phyloP scores from a whole-genome alignment of 148 eudicot species.

The Fallopia convolvulus region DNA sequence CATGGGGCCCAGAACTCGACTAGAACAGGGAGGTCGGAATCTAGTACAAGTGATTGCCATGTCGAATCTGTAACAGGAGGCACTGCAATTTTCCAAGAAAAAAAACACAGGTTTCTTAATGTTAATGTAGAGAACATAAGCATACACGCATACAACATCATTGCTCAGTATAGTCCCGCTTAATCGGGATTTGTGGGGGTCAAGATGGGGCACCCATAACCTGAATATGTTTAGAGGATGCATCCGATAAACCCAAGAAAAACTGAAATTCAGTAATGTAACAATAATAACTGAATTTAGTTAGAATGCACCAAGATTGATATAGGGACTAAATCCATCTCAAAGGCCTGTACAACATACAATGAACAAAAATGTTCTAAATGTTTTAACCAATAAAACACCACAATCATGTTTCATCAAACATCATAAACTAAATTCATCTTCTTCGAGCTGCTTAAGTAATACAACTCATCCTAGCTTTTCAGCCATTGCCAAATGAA shows the following conservation, averaged over 20 bases:
- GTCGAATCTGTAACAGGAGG: slow-evolving; percentile 41
- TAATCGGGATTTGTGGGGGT: too few species aligned
- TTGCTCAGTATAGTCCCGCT: too few species aligned
- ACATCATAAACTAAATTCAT: background rate
- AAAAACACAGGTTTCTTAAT: background rate
- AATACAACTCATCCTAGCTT: background rate
- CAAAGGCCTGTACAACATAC: background rate
- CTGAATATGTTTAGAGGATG: too few species aligned
- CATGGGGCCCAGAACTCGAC: slow-evolving; percentile 99
- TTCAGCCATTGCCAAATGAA: background rate
- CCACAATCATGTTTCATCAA: background rate
- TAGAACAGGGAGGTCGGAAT: slow-evolving; percentile 46
- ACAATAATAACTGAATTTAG: too few species aligned
- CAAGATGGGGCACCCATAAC: too few species aligned
- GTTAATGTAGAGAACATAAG: background rate
- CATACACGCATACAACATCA: too few species aligned
- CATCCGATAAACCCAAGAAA: too few species aligned
- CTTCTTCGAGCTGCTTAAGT: background rate
- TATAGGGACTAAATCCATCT: too few species aligned
- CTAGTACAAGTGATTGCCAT: slow-evolving; percentile 65
- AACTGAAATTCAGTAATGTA: too few species aligned
- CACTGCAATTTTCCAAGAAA: slow-evolving; percentile 43
- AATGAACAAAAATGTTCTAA: background rate
- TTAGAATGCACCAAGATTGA: too few species aligned
- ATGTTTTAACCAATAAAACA: background rate